These are phyloP conservation scores for Suillus cothurnatus DNA, from an alignment of 768 basidiomycete genomes.

Conservation along the genomic window DNA sequence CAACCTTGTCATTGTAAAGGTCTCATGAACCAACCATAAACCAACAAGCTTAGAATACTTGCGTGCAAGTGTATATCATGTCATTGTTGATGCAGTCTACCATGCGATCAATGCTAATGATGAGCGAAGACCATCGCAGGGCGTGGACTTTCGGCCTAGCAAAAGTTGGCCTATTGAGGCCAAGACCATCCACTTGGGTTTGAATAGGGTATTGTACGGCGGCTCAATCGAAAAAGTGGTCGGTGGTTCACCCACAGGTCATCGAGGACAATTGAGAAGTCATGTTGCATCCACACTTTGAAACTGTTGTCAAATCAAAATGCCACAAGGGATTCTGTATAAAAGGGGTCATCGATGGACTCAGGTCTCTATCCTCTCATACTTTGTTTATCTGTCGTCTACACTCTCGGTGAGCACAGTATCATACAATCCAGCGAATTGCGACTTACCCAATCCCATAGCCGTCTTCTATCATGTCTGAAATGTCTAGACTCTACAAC, in stretches of 20 bases:
- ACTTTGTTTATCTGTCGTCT: neutral
- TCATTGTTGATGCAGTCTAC: neutral
- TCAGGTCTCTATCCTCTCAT: neutral
- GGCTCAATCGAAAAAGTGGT: neutral
- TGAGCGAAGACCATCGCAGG: neutral
- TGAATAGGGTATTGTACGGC: neutral
- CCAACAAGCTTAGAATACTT: neutral
- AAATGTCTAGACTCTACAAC: conserved; percentile 18
- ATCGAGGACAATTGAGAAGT: neutral
- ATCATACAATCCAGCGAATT: neutral
- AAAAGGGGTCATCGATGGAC: neutral
- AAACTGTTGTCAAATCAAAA: neutral
- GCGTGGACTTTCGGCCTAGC: neutral
- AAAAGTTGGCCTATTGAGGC: neutral
- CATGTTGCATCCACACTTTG: neutral
- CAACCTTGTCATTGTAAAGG: neutral
- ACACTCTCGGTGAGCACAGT: neutral
- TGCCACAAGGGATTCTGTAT: neutral
- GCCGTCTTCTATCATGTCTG: conserved; percentile 15
- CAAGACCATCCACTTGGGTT: neutral
- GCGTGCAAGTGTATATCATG: neutral
- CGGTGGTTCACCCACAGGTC: neutral
- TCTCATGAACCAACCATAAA: neutral
- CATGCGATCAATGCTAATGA: neutral
- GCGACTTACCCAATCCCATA: neutral